Evolutionary conservation across 495 filamentous ascomycete genomes (phyloP).

Genomic region (Neurospora pannonica): DNA sequence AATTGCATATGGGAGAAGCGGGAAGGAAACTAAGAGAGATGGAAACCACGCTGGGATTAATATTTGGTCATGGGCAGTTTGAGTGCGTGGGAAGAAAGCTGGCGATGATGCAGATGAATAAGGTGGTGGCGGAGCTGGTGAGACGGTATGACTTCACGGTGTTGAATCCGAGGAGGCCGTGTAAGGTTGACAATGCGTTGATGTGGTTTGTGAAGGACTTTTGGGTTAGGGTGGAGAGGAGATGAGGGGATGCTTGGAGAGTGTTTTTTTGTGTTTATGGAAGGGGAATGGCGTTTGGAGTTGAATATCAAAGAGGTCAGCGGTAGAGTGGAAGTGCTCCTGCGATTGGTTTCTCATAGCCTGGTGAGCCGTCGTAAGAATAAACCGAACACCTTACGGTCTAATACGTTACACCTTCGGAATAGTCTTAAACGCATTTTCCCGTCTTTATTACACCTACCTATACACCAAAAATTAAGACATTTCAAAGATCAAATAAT

Average conservation of each 20-base stretch:
- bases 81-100: conserved; percentile 30
- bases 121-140: conserved; percentile 28
- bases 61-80: conserved; percentile 30
- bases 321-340: background rate
- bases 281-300: background rate
- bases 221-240: conserved; percentile 13
- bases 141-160: conserved; percentile 9
- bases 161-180: conserved; percentile 18
- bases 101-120: conserved; percentile 38
- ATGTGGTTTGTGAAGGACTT: conserved; percentile 15
- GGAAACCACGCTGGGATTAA: conserved; percentile 22
- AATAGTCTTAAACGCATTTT: too few relatives aligned
- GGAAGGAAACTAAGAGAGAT: conserved; percentile 22
- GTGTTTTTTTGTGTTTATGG: background rate
- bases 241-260: background rate
- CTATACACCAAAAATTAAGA: too few relatives aligned
- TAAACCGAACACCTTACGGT: too few relatives aligned
- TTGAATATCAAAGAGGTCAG: background rate
- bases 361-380: too few relatives aligned
- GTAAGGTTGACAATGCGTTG: conserved; percentile 8
- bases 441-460: too few relatives aligned
- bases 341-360: background rate
- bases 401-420: too few relatives aligned
- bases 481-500: too few relatives aligned
- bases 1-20: background rate